Base-by-base conservation (phyloP, 2,329 filamentous ascomycete genomes). In the Colletotrichum sp. region DNA sequence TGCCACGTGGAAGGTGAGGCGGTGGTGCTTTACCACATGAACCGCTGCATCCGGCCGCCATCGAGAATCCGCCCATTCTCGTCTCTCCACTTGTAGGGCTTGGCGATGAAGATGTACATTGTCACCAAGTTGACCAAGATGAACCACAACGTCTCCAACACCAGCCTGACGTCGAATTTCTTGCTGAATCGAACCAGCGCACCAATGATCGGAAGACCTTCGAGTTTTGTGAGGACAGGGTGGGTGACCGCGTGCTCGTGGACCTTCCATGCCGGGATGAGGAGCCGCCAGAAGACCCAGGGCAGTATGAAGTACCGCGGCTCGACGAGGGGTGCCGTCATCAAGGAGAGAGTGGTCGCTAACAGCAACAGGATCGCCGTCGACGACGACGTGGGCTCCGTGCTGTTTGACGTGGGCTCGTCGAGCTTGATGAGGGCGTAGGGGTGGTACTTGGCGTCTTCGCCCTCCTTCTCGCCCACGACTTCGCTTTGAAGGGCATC, bases 271-370 rank as follows among this genome's bases (percentile, higher is more conserved):
- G 88, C 84, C 1, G 95, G 95, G 1, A 98, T 86, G 80, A 98
- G 90, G 9, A 99, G 86, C 1, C 97, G 91, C 95, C 96, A 99
- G 80, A 98, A 93, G 11, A 98, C 91, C 95, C 96, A 99, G 0
- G 96, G 96, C 15, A 98, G 89, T 82, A 99, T 98, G 84, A 98
- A 98, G 85, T 99, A 99, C 16, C 97, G 92, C 16, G 97, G 97
- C 84, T 99, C 97, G 12, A 99, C 96, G 1, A 99, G 90, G 0
- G 97, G 96, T 0, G 97, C 96, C 1, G 95, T 97, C 71, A 98
- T 87, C 15, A 99, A 90, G 1, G 95, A 96, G 5, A 98, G 88
- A 0, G 93, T 82, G 0, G 96, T 96, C 0, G 96, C 90, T 6
- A 92, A 85, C 9, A 98, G 83, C 78, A 91, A 89, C 29, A 93